These are phyloP conservation scores for Neonectria faginata DNA, from an alignment of 2,329 filamentous ascomycete genomes.

Conservation along the genomic window DNA sequence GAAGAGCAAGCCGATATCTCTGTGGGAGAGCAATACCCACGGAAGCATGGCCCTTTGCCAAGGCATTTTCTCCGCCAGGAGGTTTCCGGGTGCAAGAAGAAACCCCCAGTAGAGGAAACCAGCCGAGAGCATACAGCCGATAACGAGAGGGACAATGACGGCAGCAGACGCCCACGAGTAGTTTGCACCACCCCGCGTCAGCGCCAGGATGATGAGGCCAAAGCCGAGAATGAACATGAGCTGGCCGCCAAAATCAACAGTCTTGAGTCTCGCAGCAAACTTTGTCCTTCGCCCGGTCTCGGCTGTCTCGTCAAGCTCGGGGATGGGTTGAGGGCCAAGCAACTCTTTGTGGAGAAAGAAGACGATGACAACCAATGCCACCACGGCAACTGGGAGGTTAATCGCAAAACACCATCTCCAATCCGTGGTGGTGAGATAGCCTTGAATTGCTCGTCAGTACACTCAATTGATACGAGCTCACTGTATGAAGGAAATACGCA, in stretches of 20 bases:
- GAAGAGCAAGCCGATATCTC: conserved; percentile 71
- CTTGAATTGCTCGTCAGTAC: conserved; percentile 33
- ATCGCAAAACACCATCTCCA: conserved; percentile 78
- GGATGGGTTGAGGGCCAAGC: conserved; percentile 62
- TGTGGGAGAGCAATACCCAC: conserved; percentile 66
- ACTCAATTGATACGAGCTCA: background rate
- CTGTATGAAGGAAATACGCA: conserved; percentile 13
- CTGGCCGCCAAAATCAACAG: conserved; percentile 68
- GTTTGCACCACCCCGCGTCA: conserved; percentile 67
- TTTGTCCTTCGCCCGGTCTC: conserved; percentile 48
- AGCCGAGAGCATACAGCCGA: conserved; percentile 56
- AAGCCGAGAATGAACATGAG: conserved; percentile 67
- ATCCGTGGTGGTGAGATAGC: conserved; percentile 63
- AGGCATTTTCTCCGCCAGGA: conserved; percentile 61
- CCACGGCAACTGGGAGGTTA: conserved; percentile 66
- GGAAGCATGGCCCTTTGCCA: conserved; percentile 73
- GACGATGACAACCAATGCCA: conserved; percentile 65
- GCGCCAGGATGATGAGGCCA: conserved; percentile 64
- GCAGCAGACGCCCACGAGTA: conserved; percentile 63
- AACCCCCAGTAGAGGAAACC: conserved; percentile 65
- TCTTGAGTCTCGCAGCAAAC: conserved; percentile 62
- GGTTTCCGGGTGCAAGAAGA: conserved; percentile 62
- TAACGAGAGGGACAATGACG: conserved; percentile 61
- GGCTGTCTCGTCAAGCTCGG: conserved; percentile 57
- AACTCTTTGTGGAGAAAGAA: conserved; percentile 70